These are phyloP conservation scores for Ophiostoma piceae DNA, from an alignment of 2,329 filamentous ascomycete species.

Conservation along the genomic window DNA sequence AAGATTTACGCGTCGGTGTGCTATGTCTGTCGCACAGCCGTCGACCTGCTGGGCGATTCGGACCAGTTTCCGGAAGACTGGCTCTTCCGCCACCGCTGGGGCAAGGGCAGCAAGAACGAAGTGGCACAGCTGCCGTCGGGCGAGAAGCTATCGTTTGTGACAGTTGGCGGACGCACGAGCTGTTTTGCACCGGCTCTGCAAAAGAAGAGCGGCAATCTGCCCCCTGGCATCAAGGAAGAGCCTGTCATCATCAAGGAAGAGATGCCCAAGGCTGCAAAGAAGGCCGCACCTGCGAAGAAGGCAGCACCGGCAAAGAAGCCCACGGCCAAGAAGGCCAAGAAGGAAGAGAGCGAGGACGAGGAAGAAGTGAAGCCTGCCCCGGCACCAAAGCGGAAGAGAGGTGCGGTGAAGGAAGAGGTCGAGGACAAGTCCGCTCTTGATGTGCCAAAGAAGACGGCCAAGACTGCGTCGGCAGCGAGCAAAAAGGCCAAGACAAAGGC, in stretches of 20 bases:
- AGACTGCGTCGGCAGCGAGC: conserved; percentile 4
- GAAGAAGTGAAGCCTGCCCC: conserved; percentile 19
- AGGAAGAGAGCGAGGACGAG: conserved; percentile 27
- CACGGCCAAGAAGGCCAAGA: conserved; percentile 29
- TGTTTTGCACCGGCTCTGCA: conserved; percentile 81
- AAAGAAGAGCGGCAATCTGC: conserved; percentile 61
- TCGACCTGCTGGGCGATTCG: conserved; percentile 74
- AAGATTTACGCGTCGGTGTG: conserved; percentile 67
- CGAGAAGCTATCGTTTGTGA: conserved; percentile 77
- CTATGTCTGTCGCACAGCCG: conserved; percentile 73
- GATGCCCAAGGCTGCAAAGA: conserved; percentile 25
- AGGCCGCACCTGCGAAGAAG: conserved; percentile 28
- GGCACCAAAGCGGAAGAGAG: conserved; percentile 24
- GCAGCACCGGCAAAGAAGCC: background rate
- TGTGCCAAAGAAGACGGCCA: background rate
- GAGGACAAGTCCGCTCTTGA: background rate
- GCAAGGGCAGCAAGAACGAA: conserved; percentile 73
- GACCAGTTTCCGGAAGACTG: conserved; percentile 80
- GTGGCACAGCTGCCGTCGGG: conserved; percentile 69
- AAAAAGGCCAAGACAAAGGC: conserved; percentile 24
- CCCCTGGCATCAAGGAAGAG: conserved; percentile 42
- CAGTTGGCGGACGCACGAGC: conserved; percentile 85
- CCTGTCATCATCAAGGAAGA: conserved; percentile 32
- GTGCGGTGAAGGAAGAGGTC: conserved; percentile 1
- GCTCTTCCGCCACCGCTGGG: conserved; percentile 86